phyloP scores from a whole-genome alignment of 148 eudicot species.

The Silene latifolia region DNA sequence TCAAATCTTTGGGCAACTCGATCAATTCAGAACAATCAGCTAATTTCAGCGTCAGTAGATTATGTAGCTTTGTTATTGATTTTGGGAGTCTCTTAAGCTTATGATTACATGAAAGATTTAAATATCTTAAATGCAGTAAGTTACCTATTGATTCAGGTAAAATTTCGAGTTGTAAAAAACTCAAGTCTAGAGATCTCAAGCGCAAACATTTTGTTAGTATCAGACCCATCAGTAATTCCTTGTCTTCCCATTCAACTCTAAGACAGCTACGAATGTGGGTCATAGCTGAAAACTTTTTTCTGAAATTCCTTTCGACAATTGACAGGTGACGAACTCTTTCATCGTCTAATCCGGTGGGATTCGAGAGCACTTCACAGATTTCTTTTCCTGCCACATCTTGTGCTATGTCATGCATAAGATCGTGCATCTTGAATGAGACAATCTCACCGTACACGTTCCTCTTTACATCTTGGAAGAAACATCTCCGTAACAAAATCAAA shows the following conservation, averaged over 20 bases:
- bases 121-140: not conserved
- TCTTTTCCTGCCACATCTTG: not conserved
- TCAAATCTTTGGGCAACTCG: not conserved
- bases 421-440: constrained; percentile 16
- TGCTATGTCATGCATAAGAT: constrained; percentile 10
- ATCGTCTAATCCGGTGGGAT: not conserved
- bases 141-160: not conserved
- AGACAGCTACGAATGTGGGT: too few species aligned
- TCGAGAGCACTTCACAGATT: not conserved
- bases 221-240: not conserved
- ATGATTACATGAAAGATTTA: not conserved
- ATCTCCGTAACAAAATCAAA: not conserved
- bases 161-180: not conserved
- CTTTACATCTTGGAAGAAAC: constrained; percentile 16
- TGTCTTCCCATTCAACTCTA: too few species aligned
- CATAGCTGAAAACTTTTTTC: too few species aligned
- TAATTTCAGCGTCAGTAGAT: not conserved
- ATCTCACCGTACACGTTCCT: not conserved
- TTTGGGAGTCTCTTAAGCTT: not conserved
- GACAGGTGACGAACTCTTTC: not conserved
- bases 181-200: not conserved
- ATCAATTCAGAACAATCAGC: not conserved
- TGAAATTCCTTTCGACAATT: not conserved
- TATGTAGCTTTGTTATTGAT: not conserved
- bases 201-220: not conserved